Conservation (phyloP, 2,329 filamentous ascomycete genomes). For the Tolypocladium sp. region DNA sequence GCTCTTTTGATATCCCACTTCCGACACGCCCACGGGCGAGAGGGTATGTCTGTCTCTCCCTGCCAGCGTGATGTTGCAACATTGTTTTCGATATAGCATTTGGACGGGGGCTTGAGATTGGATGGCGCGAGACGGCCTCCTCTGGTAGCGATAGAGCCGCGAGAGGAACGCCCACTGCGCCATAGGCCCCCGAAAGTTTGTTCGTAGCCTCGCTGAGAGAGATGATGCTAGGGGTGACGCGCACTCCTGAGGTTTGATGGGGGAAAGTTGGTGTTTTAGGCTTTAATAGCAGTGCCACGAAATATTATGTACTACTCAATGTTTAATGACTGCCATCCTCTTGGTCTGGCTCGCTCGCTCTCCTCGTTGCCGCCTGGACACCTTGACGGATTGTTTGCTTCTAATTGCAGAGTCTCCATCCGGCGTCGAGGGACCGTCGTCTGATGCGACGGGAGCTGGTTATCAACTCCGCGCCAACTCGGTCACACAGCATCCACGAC, state of each 20-base stretch:
- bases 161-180: not conserved
- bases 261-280: not conserved
- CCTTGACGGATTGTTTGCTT: not conserved
- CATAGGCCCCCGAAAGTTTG: not conserved
- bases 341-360: too few relatives aligned
- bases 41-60: not conserved
- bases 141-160: not conserved
- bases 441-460: not conserved
- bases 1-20: not conserved
- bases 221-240: not conserved
- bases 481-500: not conserved
- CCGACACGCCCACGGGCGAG: not conserved
- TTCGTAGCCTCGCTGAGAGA: not conserved
- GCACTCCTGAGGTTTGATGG: not conserved
- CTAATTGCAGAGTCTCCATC: not conserved
- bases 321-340: not conserved
- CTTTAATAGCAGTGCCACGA: not conserved
- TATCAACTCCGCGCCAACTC: not conserved
- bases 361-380: not conserved
- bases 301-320: not conserved
- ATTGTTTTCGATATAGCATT: not conserved
- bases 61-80: not conserved
- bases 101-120: not conserved
- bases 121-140: not conserved
- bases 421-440: not conserved